Evolutionary conservation across 192 early-diverging fungal genomes (phyloP).

Genomic region (Piromyces sp.): DNA sequence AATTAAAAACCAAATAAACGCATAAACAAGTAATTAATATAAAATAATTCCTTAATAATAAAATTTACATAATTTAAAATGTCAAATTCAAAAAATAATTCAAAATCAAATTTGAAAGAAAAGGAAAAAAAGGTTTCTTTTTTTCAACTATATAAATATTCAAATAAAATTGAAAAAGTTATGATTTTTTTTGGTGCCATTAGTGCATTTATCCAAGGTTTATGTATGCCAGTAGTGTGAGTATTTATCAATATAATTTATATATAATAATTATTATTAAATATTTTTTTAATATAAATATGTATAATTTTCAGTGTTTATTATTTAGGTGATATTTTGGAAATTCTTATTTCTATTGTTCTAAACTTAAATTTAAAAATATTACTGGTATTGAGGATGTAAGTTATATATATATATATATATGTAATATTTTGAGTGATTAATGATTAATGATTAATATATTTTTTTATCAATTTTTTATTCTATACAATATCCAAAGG

Average conservation of each 20-base stretch:
- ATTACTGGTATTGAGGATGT: neutral
- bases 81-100: neutral
- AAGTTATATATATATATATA: too few relatives aligned
- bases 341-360: neutral
- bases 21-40: too few relatives aligned
- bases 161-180: neutral
- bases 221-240: neutral
- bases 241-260: too few relatives aligned
- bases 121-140: neutral
- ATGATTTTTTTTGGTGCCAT: neutral
- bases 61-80: neutral
- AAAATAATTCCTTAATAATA: too few relatives aligned
- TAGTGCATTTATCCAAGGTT: neutral
- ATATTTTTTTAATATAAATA: too few relatives aligned
- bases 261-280: too few relatives aligned
- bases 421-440: too few relatives aligned
- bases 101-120: neutral
- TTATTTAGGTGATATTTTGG: neutral
- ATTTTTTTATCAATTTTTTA: too few relatives aligned
- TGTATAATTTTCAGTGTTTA: neutral
- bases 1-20: too few relatives aligned
- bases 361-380: neutral
- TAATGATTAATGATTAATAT: too few relatives aligned
- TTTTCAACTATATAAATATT: neutral
- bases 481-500: too few relatives aligned